Conservation (phyloP, 768 basidiomycete species). For the Phylloporus sp. region DNA sequence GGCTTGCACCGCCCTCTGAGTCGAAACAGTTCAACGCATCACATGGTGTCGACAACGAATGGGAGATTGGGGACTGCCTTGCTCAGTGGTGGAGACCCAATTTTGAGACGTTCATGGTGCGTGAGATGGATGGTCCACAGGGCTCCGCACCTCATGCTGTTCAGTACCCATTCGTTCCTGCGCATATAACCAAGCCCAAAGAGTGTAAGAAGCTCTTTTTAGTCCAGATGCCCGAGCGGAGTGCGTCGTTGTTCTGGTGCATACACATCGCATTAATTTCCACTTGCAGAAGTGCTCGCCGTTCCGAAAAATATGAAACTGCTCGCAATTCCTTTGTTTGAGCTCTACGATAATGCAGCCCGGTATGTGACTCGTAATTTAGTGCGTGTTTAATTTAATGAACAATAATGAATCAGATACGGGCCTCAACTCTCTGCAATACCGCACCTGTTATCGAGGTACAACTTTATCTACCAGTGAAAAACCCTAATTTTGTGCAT, state of each 20-base stretch:
- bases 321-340: constrained; percentile 92
- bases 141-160: not conserved
- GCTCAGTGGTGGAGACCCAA: constrained; percentile 99
- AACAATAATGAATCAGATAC: constrained; percentile 43
- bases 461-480: constrained; percentile 79
- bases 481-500: not conserved
- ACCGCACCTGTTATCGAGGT: constrained; percentile 85
- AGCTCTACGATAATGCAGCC: constrained; percentile 96
- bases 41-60: constrained; percentile 81
- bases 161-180: constrained; percentile 91
- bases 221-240: constrained; percentile 92
- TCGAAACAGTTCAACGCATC: constrained; percentile 73
- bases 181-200: constrained; percentile 96
- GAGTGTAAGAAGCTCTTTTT: constrained; percentile 96
- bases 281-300: constrained; percentile 76
- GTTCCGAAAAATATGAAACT: constrained; percentile 99
- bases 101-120: constrained; percentile 97
- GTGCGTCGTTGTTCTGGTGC: constrained; percentile 44
- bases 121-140: constrained; percentile 25
- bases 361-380: constrained; percentile 41
- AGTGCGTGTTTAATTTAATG: constrained; percentile 4
- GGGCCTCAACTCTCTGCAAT: constrained; percentile 94
- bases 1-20: constrained; percentile 75
- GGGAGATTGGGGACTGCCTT: constrained; percentile 96
- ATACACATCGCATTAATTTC: not conserved